Percentiles rank a stretch among this genome's conserved stretches.
Evolutionary conservation across 208 protist genomes (phyloP).

Genomic region (Acanthamoeba culbertsoni): DNA sequence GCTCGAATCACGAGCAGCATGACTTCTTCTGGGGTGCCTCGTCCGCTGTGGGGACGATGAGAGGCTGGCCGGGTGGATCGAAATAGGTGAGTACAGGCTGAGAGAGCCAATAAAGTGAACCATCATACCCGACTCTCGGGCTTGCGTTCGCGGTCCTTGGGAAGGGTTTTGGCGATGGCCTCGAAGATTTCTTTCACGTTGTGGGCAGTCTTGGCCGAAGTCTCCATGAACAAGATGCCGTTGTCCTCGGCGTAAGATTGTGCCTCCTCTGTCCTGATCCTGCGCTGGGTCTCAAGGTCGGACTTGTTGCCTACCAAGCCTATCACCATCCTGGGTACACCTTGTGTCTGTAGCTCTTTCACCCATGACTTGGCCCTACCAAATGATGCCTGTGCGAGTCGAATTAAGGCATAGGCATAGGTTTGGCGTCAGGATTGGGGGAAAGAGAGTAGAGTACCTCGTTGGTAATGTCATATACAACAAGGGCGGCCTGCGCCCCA

Average conservation of each 20-base stretch:
- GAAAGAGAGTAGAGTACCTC: conserved; percentile 43
- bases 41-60: background rate
- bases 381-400: conserved; percentile 68
- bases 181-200: conserved; percentile 90
- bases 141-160: background rate
- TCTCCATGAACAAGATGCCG: conserved; percentile 90
- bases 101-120: background rate
- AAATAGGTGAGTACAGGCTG: background rate
- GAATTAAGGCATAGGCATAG: too few species aligned
- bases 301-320: conserved; percentile 74
- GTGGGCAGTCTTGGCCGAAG: conserved; percentile 86
- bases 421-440: background rate
- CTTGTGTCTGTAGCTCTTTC: conserved; percentile 76
- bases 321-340: conserved; percentile 74
- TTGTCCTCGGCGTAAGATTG: conserved; percentile 87
- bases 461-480: conserved; percentile 91
- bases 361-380: conserved; percentile 74
- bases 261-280: conserved; percentile 86
- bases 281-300: conserved; percentile 70
- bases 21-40: background rate
- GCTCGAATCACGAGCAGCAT: background rate
- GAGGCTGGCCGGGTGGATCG: background rate
- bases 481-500: conserved; percentile 86
- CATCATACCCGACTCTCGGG: background rate
- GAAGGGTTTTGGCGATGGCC: conserved; percentile 73